phyloP scores from a whole-genome alignment of 2,329 filamentous ascomycete genomes.

The Pseudogymnoascus sp. region DNA sequence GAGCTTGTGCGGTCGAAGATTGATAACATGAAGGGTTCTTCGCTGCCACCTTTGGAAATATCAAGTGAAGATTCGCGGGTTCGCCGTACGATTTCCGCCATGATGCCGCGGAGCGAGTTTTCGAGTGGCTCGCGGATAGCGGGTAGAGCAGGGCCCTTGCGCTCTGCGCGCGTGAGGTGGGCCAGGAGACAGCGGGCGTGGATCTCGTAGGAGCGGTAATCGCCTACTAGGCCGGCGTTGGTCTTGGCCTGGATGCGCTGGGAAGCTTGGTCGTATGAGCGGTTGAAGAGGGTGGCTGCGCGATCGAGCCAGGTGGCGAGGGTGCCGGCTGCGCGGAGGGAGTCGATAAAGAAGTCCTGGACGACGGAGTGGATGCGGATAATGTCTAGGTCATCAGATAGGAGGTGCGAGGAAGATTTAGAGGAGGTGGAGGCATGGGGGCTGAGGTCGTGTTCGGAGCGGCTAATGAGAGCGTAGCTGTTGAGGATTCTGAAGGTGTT shows the following conservation, averaged over 20 bases:
- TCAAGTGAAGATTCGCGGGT: slow-evolving; percentile 33
- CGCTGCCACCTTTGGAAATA: slow-evolving; percentile 30
- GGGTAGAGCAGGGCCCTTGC: slow-evolving; percentile 26
- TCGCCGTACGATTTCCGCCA: slow-evolving; percentile 35
- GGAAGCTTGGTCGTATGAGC: slow-evolving; percentile 40
- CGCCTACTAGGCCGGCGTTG: slow-evolving; percentile 39
- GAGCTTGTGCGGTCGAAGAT: slow-evolving; percentile 45
- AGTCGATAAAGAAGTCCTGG: slow-evolving; percentile 44
- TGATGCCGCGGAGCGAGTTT: slow-evolving; percentile 31
- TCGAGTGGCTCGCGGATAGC: slow-evolving; percentile 30
- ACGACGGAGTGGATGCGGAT: slow-evolving; percentile 44
- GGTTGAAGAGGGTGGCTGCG: slow-evolving; percentile 40
- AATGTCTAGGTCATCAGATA: slow-evolving; percentile 40
- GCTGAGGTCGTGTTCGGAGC: slow-evolving; percentile 38
- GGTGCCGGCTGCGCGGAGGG: slow-evolving; percentile 32
- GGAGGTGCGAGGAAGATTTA: slow-evolving; percentile 30
- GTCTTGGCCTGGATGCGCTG: slow-evolving; percentile 35
- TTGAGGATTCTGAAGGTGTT: slow-evolving; percentile 44
- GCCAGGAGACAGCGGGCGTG: slow-evolving; percentile 40
- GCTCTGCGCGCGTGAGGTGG: slow-evolving; percentile 34
- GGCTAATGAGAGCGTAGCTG: slow-evolving; percentile 43
- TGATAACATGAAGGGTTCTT: slow-evolving; percentile 31
- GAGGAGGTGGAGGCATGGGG: slow-evolving; percentile 20
- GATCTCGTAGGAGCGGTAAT: slow-evolving; percentile 44
- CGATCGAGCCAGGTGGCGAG: slow-evolving; percentile 42